A percentile compares a stretch with the other conserved stretches of the same genome.
These are phyloP conservation scores for Penicillium cinerascens DNA, from an alignment of 495 filamentous ascomycete genomes.

Conservation along the genomic window DNA sequence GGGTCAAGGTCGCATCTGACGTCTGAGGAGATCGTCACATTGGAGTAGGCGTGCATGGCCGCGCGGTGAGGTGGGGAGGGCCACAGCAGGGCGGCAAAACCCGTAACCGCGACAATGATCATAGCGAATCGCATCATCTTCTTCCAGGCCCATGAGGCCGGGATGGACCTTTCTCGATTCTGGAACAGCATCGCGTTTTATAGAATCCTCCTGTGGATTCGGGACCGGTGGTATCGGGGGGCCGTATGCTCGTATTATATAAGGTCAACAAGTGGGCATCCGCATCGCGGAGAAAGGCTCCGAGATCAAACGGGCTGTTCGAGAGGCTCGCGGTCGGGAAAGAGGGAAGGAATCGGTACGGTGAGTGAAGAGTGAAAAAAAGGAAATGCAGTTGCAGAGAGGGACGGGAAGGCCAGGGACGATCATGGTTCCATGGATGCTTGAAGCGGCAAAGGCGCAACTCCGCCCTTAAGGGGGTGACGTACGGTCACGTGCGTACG, in stretches of 20 bases:
- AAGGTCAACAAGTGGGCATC: constrained; percentile 11
- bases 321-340: not conserved
- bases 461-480: constrained; percentile 6
- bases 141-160: constrained; percentile 37
- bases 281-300: constrained; percentile 24
- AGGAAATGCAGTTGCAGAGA: not conserved
- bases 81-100: constrained; percentile 27
- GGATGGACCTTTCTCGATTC: constrained; percentile 23
- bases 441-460: constrained; percentile 2
- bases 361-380: not conserved
- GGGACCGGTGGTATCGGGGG: not conserved
- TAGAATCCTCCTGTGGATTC: not conserved
- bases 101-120: constrained; percentile 18
- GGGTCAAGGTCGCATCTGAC: constrained; percentile 35
- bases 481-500: not conserved
- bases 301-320: constrained; percentile 1
- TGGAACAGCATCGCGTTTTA: constrained; percentile 25
- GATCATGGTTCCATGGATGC: constrained; percentile 21
- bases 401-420: constrained; percentile 14
- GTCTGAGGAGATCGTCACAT: constrained; percentile 35
- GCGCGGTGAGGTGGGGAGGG: constrained; percentile 16
- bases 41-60: constrained; percentile 21
- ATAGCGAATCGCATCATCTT: constrained; percentile 28
- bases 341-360: not conserved
- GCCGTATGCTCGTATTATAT: constrained; percentile 6